phyloP scores from a whole-genome alignment of 2,329 filamentous ascomycete genomes.

The Graphilbum fragrans region DNA sequence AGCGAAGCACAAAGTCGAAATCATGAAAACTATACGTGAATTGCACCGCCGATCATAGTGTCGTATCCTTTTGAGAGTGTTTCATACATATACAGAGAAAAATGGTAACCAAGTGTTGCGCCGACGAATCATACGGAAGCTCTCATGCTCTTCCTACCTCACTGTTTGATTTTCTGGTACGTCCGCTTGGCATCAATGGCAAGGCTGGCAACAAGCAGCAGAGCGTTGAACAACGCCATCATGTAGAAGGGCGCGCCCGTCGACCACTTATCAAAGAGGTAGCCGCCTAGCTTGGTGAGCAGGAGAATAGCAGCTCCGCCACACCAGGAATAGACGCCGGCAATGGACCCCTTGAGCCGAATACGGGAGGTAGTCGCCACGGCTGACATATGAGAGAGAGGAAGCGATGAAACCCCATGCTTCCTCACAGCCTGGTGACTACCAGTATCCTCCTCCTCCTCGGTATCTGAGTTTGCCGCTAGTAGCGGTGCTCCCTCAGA shows the following conservation, averaged over 20 bases:
- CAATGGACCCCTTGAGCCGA: constrained; percentile 80
- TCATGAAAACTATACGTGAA: too few relatives aligned
- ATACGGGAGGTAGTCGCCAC: constrained; percentile 30
- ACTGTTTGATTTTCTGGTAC: constrained; percentile 1
- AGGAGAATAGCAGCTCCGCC: constrained; percentile 84
- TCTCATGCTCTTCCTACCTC: background rate
- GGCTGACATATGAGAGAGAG: background rate
- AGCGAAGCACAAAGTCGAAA: too few relatives aligned
- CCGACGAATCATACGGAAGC: too few relatives aligned
- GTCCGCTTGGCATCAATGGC: constrained; percentile 34
- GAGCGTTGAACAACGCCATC: constrained; percentile 79
- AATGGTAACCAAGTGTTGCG: too few relatives aligned
- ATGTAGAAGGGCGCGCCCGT: constrained; percentile 82
- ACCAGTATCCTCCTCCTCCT: constrained; percentile 1
- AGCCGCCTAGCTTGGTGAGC: constrained; percentile 82
- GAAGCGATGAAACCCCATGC: background rate
- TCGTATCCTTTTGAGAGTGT: too few relatives aligned
- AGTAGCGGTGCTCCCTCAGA: constrained; percentile 30
- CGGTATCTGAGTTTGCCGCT: background rate
- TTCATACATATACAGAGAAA: too few relatives aligned
- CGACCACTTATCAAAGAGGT: constrained; percentile 66
- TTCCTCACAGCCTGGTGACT: constrained; percentile 5
- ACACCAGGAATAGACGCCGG: constrained; percentile 84
- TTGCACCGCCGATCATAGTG: too few relatives aligned
- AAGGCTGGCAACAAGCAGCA: constrained; percentile 49